A percentile compares a stretch with the other conserved stretches of the same genome.
These are phyloP conservation scores for Xylariaceae sp. DNA, from an alignment of 2,329 filamentous ascomycete genomes.

Conservation along the genomic window DNA sequence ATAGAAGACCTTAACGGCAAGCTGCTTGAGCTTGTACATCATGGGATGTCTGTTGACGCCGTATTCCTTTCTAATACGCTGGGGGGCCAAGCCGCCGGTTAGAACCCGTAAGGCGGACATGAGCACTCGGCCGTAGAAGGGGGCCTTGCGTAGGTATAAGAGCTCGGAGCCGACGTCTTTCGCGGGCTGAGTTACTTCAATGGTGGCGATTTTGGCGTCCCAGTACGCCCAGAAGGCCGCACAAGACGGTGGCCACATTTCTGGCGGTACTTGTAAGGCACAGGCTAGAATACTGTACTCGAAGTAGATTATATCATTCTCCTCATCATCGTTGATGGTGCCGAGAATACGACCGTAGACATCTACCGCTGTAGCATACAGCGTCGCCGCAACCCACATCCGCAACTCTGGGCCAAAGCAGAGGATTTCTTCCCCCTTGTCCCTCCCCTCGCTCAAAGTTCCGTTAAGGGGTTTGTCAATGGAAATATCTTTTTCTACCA, in stretches of 20 bases:
- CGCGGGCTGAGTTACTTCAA: constrained; percentile 29
- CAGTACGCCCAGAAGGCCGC: constrained; percentile 29
- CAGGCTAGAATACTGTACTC: constrained; percentile 30
- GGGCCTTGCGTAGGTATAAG: constrained; percentile 23
- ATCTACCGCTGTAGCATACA: constrained; percentile 34
- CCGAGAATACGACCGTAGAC: constrained; percentile 36
- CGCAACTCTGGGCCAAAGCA: constrained; percentile 36
- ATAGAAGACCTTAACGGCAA: constrained; percentile 28
- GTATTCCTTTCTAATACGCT: constrained; percentile 24
- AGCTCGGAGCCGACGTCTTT: constrained; percentile 22
- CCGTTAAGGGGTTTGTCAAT: too few species aligned
- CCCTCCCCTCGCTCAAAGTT: constrained; percentile 34
- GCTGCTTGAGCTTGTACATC: constrained; percentile 14
- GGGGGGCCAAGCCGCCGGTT: constrained; percentile 22
- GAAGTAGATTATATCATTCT: constrained; percentile 26
- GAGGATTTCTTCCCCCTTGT: too few species aligned
- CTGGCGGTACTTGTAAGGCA: constrained; percentile 27
- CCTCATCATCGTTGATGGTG: constrained; percentile 20
- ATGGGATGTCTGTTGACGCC: constrained; percentile 18
- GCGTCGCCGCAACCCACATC: constrained; percentile 38
- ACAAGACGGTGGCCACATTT: constrained; percentile 27
- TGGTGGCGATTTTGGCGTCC: constrained; percentile 24
- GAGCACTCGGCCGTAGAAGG: constrained; percentile 17
- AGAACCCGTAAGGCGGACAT: constrained; percentile 20
- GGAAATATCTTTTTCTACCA: too few species aligned